phyloP scores from a whole-genome alignment of 495 filamentous ascomycete species.

The Aspergillus homomorphus region DNA sequence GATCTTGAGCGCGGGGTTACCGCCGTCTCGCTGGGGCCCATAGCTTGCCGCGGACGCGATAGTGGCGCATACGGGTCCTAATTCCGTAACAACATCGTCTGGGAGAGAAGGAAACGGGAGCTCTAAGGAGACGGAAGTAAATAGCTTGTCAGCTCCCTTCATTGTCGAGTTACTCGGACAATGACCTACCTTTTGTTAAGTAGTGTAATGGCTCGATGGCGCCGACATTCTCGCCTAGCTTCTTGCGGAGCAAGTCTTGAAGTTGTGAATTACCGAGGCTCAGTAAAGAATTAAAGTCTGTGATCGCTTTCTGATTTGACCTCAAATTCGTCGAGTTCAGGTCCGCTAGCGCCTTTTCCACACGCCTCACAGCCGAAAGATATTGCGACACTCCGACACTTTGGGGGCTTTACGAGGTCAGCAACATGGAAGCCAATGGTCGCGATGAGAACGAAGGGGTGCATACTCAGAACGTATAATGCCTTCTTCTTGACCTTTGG shows the following conservation, averaged over 20 bases:
- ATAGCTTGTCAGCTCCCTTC: neutral
- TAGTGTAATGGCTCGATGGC: slow-evolving; percentile 87
- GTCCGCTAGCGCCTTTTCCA: slow-evolving; percentile 74
- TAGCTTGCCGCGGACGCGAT: slow-evolving; percentile 53
- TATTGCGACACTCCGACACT: slow-evolving; percentile 80
- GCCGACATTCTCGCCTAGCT: slow-evolving; percentile 67
- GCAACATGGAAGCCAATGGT: slow-evolving; percentile 1
- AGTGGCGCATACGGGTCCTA: slow-evolving; percentile 56
- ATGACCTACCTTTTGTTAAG: slow-evolving; percentile 71
- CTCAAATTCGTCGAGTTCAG: slow-evolving; percentile 83
- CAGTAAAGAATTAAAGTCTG: slow-evolving; percentile 72
- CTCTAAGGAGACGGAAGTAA: slow-evolving; percentile 32
- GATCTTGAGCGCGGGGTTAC: slow-evolving; percentile 64
- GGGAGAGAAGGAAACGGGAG: slow-evolving; percentile 66
- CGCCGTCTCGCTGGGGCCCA: slow-evolving; percentile 46
- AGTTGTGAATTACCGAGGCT: slow-evolving; percentile 75
- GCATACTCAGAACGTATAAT: slow-evolving; percentile 78
- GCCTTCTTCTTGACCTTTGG: slow-evolving; percentile 81
- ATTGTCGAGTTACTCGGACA: neutral
- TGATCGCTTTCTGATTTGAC: slow-evolving; percentile 85
- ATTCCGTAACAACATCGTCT: slow-evolving; percentile 53
- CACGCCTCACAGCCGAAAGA: slow-evolving; percentile 80
- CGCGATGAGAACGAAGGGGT: neutral
- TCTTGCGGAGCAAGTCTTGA: slow-evolving; percentile 74
- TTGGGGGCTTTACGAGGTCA: slow-evolving; percentile 56